A percentile compares a stretch with the other conserved stretches of the same genome.
phyloP scores from a whole-genome alignment of 345 rosid species.

The Excoecaria agallocha region DNA sequence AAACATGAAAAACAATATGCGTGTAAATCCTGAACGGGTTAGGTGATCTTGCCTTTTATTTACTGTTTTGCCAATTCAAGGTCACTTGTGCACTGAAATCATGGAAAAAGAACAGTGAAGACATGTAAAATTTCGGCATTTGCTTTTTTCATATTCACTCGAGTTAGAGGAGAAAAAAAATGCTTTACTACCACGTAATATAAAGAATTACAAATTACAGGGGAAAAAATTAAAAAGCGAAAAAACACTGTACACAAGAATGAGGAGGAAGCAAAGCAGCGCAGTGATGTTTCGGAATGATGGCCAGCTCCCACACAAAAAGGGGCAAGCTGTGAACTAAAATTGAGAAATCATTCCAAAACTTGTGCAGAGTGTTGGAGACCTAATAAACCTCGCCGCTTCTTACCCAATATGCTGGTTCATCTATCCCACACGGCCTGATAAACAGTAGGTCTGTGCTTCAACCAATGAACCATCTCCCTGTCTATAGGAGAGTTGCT shows the following conservation, averaged over 20 bases:
- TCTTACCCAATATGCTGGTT: constrained; percentile 10
- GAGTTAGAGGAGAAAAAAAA: constrained; percentile 7
- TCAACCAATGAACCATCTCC: constrained; percentile 90
- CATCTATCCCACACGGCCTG: constrained; percentile 81
- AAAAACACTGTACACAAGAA: constrained; percentile 60
- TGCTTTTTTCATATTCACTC: constrained; percentile 6
- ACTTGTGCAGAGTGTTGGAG: constrained; percentile 13
- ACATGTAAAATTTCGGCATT: neutral
- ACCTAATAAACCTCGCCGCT: constrained; percentile 16
- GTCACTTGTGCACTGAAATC: too few relatives aligned
- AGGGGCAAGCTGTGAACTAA: constrained; percentile 36
- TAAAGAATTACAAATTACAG: constrained; percentile 52
- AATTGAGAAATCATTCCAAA: constrained; percentile 43
- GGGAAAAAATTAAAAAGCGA: neutral
- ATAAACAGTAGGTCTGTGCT: constrained; percentile 64
- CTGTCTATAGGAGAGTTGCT: constrained; percentile 53
- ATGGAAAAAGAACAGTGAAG: too few relatives aligned
- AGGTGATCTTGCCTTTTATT: too few relatives aligned
- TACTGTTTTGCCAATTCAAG: too few relatives aligned
- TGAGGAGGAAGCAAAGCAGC: constrained; percentile 26
- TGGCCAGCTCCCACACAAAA: constrained; percentile 39
- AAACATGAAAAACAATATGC: too few relatives aligned
- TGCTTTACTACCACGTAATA: constrained; percentile 20
- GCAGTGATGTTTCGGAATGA: constrained; percentile 39
- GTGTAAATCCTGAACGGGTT: too few relatives aligned